These are phyloP conservation scores for Magnusiomyces tetraspermus DNA, from an alignment of 1,139 yeast species.

Conservation along the genomic window DNA sequence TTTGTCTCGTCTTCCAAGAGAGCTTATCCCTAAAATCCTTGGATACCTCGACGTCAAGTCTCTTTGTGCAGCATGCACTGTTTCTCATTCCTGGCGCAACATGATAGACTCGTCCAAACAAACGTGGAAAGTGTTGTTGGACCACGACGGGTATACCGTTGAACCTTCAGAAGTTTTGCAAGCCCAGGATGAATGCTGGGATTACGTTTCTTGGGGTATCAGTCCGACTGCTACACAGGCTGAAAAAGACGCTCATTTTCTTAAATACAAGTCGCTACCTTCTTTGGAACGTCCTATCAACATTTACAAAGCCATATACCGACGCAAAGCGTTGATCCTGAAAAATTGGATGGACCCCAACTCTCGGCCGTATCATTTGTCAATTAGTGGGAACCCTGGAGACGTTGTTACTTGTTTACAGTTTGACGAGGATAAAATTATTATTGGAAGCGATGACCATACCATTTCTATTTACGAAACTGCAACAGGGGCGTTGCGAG, in stretches of 20 bases:
- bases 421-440: conserved; percentile 81
- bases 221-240: conserved; percentile 10
- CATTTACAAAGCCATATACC: conserved; percentile 49
- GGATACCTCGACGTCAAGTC: conserved; percentile 56
- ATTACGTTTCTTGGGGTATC: conserved; percentile 28
- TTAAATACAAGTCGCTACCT: not conserved
- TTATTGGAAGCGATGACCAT: conserved; percentile 88
- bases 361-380: conserved; percentile 58
- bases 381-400: conserved; percentile 65
- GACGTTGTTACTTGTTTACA: conserved; percentile 91
- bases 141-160: conserved; percentile 25
- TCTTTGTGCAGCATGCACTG: conserved; percentile 52
- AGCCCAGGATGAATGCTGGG: conserved; percentile 31
- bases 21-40: conserved; percentile 63
- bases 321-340: conserved; percentile 55
- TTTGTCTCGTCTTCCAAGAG: conserved; percentile 61
- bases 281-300: conserved; percentile 18
- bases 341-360: conserved; percentile 77
- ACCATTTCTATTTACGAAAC: conserved; percentile 77
- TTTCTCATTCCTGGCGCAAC: conserved; percentile 61
- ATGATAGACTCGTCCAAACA: conserved; percentile 48
- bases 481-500: conserved; percentile 49
- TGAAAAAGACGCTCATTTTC: conserved; percentile 5
- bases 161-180: conserved; percentile 24
- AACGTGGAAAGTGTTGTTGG: conserved; percentile 34